Base-by-base conservation (phyloP, 1,139 yeast species). In the Starmera stellimalicola region DNA sequence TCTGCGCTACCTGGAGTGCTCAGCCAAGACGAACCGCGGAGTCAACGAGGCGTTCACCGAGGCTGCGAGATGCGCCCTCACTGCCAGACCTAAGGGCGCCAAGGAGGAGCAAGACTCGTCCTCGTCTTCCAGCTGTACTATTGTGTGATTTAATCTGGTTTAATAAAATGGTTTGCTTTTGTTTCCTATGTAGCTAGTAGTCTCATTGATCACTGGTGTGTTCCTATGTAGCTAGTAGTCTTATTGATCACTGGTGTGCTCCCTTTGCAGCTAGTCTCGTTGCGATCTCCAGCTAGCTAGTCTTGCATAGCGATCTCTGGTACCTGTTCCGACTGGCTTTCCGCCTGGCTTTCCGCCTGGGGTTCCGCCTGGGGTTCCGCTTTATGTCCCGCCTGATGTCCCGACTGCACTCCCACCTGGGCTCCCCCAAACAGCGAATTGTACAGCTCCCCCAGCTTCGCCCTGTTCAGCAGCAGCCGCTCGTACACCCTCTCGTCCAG, bases 11-110 rank as follows among this genome's bases (percentile, higher is more conserved):
- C 66, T 85, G 54, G 97, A 88, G 57, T 88, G 96, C 60, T 82
- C 94, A 22, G 96, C 97, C 10, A 87, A 87, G 62, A 79, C 80
- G 56, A 87, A 85, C 58, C 71, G 94, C 53, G 97, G 97, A 44
- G 97, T 88, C 19, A 87, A 91, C 52, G 97, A 88, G 59, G 96
- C 95, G 5, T 88, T 88, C 55, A 84, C 95, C 1, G 96, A 88
- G 58, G 96, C 96, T 31, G 95, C 96, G 8, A 74, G 97, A 58
- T 87, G 95, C 55, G 97, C 96, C 5, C 68, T 91, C 48, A 80
- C 84, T 44, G 95, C 95, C 12, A 83, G 77, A 51, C 85, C 94
- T 33, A 83, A 78, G 51, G 91, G 91, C 36, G 79, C 81, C 30
- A 63, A 65, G 42, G 75, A 71, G 15, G 66, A 63, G 18, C 73